Base-by-base conservation (phyloP, 2,329 filamentous ascomycete genomes). In the Teratosphaeria pseudoeucalypti region DNA sequence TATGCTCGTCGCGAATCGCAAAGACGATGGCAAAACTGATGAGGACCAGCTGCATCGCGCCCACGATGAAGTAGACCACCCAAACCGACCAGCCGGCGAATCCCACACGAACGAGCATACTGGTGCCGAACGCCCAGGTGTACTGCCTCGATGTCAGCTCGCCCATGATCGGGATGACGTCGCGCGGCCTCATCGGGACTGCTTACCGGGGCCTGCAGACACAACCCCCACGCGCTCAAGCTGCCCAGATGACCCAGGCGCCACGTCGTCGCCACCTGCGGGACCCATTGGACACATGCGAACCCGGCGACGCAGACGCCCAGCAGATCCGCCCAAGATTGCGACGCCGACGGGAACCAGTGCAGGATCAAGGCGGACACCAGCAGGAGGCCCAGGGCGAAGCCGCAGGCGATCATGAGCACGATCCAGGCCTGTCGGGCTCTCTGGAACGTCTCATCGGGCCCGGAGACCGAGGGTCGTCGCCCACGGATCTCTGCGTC, bases 211-310 rank as follows among this genome's bases (percentile, higher is more conserved):
- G 92, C 96, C 73, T 96, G 92, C 37, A 96, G 94, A 72, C 87
- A 90, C 90, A 96, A 96, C 89, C 95, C 96, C 6, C 90, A 88
- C 58, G 96, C 92, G 70, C 90, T 95, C 66, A 96, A 77, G 72
- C 90, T 95, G 43, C 90, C 90, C 0, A 94, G 88, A 68, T 91
- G 87, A 71, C 92, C 89, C 59, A 96, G 79, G 58, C 80, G 82
- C 75, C 89, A 94, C 0, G 92, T 96, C 55, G 88, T 96, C 75
- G 85, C 90, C 64, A 96, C 94, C 75, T 96, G 92, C 0, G 92
- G 92, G 29, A 96, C 78, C 74, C 96, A 96, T 74, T 96, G 92
- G 37, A 96, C 81, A 0, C 84, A 87, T 0, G 92, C 89, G 6
- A 96, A 82, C 2, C 83, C 74, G 0, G 89, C 87, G 23, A 89